Evolutionary conservation across 306 rosid species (phyloP), one percentile per base, ranked within the genome.

Genomic region (Trichosanthes truncata): DNA sequence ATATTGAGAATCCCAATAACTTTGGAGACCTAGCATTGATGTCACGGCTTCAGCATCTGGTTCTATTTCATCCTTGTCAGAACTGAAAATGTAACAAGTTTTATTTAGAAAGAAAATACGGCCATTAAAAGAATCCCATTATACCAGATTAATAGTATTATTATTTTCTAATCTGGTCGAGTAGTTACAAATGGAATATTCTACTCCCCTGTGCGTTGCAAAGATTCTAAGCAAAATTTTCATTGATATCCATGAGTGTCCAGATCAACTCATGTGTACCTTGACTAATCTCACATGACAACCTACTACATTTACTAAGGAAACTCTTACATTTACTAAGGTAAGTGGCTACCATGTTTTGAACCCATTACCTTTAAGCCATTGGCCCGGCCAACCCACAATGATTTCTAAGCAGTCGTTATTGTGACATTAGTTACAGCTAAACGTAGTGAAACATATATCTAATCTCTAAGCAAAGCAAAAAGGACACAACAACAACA

Each of bases 1-100:
- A 89, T 95, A 92, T 23, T 94, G 93, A 75, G 97, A 48, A 83
- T 95, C 96, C 97, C 98, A 89, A 36, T 94, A 89, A 84, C 96
- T 95, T 87, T 92, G 97, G 86, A 89, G 90, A 56, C 97, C 97
- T 40, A 91, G 87, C 97, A 91, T 89, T 78, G 98, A 94, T 21
- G 88, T 26, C 71, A 84, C 93, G 60, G 87, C 90, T 62, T 94
- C 97, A 31, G 95, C 80, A 81, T 94, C 97, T 15, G 91, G 84
- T 78, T 92, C 97, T 10, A 88, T 82, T 66, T 92, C 98, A 81
- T 92, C 98, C 89, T 92, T 92, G 89, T 94, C 93, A 73, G 98
- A 92, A 88, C 98, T 91, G 89, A 81, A 76, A 52, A 81, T 74
- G 62, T 80, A 35, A 79, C 77, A 29, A 14, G 26, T 45, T 20